Percentiles rank a stretch among this genome's conserved stretches.
phyloP scores from a whole-genome alignment of 371 early-diverging fungal species.

The Gilbertella persicaria region DNA sequence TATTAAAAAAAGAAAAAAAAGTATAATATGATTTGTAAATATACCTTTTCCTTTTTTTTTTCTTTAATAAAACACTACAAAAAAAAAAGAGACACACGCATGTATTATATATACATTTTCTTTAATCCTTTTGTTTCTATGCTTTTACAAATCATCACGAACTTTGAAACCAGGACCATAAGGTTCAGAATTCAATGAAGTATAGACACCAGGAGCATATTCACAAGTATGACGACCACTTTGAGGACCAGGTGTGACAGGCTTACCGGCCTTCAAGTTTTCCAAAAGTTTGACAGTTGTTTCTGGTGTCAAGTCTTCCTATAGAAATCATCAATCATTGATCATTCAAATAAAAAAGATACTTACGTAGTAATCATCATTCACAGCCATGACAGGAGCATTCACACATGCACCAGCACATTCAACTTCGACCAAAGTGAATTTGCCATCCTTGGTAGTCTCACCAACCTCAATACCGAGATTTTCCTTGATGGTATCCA shows the following conservation, averaged over 20 bases:
- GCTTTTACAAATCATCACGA: constrained; percentile 81
- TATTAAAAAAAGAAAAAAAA: background rate
- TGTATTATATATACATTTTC: too few species aligned
- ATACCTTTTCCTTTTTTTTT: too few species aligned
- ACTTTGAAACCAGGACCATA: constrained; percentile 93
- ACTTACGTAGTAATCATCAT: constrained; percentile 94
- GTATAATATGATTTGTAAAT: background rate
- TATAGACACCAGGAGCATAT: constrained; percentile 73
- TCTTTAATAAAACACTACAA: too few species aligned
- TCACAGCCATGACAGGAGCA: constrained; percentile 96
- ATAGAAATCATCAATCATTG: constrained; percentile 5
- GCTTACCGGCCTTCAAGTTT: constrained; percentile 77
- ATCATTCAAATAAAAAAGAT: constrained; percentile 3
- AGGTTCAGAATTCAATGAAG: constrained; percentile 84
- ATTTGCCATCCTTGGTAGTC: constrained; percentile 92
- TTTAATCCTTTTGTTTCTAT: too few species aligned
- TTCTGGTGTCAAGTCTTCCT: constrained; percentile 97
- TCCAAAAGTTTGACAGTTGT: constrained; percentile 86
- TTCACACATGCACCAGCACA: constrained; percentile 99
- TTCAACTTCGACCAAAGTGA: constrained; percentile 98
- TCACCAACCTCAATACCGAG: constrained; percentile 92
- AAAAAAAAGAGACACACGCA: too few species aligned
- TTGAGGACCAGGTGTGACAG: constrained; percentile 85
- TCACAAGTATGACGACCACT: constrained; percentile 88
- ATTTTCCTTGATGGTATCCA: constrained; percentile 83